These are phyloP conservation scores for Fraxinus paxiana DNA, from an alignment of 305 asterid genomes.

Conservation along the genomic window DNA sequence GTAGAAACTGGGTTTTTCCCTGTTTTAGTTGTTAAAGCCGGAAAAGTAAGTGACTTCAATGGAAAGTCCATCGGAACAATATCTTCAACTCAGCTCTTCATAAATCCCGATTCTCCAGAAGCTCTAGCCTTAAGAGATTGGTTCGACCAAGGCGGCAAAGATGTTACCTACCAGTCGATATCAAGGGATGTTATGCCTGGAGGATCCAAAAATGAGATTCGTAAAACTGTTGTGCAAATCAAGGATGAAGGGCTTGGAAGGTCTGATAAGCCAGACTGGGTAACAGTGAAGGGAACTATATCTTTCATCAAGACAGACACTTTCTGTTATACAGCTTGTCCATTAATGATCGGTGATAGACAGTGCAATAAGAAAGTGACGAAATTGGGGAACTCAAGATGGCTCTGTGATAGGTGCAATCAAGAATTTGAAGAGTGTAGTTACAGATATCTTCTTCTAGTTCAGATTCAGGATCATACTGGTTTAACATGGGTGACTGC, in stretches of 20 bases:
- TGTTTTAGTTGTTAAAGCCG: constrained; percentile 83
- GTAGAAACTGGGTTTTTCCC: constrained; percentile 62
- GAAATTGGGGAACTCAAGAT: constrained; percentile 59
- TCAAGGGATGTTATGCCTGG: constrained; percentile 60
- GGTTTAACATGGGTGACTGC: constrained; percentile 94
- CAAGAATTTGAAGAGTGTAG: constrained; percentile 85
- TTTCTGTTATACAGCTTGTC: constrained; percentile 91
- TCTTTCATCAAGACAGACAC: constrained; percentile 78
- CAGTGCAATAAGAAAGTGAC: constrained; percentile 86
- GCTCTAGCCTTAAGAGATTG: constrained; percentile 56
- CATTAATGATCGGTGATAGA: constrained; percentile 86
- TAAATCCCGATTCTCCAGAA: constrained; percentile 72
- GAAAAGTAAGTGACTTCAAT: constrained; percentile 78
- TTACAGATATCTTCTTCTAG: constrained; percentile 84
- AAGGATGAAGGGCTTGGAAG: constrained; percentile 92
- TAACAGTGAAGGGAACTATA: constrained; percentile 72
- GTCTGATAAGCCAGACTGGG: constrained; percentile 91
- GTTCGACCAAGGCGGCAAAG: constrained; percentile 76
- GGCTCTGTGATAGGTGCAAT: constrained; percentile 85
- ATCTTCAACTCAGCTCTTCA: constrained; percentile 78
- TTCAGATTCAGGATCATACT: constrained; percentile 79
- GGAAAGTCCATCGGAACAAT: constrained; percentile 82
- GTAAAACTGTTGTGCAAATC: constrained; percentile 67
- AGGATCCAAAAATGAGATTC: constrained; percentile 63
- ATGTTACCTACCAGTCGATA: constrained; percentile 63